A percentile compares a stretch with the other conserved stretches of the same genome.
Evolutionary conservation across 352 stramenopile genomes (phyloP).

Genomic region (Phytophthora parvispora): DNA sequence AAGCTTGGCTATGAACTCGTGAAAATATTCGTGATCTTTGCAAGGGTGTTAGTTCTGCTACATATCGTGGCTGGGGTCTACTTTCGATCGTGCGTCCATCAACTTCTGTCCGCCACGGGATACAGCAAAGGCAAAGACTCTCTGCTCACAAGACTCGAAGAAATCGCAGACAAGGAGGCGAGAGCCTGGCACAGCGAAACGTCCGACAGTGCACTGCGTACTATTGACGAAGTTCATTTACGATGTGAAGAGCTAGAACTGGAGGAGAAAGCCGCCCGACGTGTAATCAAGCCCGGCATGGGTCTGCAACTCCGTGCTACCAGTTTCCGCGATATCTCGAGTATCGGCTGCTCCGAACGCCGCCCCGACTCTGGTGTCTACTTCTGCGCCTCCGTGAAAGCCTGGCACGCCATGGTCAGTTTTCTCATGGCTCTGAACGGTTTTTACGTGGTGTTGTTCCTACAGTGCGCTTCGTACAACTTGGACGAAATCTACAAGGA

Average conservation of each 20-base stretch:
- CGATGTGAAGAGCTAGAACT: constrained; percentile 31
- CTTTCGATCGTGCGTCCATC: constrained; percentile 37
- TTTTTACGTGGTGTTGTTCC: constrained; percentile 63
- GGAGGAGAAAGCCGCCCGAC: neutral
- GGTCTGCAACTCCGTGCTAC: constrained; percentile 27
- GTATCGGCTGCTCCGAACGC: constrained; percentile 57
- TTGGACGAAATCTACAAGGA: constrained; percentile 34
- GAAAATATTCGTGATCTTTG: constrained; percentile 37
- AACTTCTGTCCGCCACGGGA: constrained; percentile 41
- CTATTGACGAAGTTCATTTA: constrained; percentile 20
- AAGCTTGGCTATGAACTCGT: constrained; percentile 33
- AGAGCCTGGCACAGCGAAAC: constrained; percentile 20
- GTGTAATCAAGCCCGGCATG: constrained; percentile 18
- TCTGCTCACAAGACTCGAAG: constrained; percentile 3
- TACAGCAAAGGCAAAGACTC: constrained; percentile 15
- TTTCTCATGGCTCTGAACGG: constrained; percentile 70
- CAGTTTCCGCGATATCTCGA: constrained; percentile 23
- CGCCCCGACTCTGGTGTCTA: too few species aligned
- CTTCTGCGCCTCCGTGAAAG: constrained; percentile 69
- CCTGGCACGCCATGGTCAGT: constrained; percentile 69
- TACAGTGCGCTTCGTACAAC: constrained; percentile 66
- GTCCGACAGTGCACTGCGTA: constrained; percentile 17
- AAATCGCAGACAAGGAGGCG: constrained; percentile 27
- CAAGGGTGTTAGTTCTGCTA: constrained; percentile 38
- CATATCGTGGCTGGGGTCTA: constrained; percentile 48